A percentile compares a stretch with the other conserved stretches of the same genome.
These are phyloP conservation scores for Kwoniella dejecticola DNA, from an alignment of 768 basidiomycete species.

Conservation along the genomic window DNA sequence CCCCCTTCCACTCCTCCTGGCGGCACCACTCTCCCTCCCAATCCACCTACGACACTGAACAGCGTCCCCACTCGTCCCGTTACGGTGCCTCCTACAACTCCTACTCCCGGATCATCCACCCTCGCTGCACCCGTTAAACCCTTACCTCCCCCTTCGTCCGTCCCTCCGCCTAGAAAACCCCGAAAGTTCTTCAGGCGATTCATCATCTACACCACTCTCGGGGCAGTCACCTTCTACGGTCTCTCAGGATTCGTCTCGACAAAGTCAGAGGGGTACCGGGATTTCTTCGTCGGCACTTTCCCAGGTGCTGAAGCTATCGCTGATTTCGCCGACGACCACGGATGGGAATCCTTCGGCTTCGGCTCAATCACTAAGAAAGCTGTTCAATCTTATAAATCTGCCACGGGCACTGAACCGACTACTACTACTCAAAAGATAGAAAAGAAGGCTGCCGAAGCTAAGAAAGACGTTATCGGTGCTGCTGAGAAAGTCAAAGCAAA, in stretches of 20 bases:
- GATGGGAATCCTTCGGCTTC: constrained; percentile 75
- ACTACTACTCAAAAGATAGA: constrained; percentile 22
- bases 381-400: constrained; percentile 23
- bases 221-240: constrained; percentile 76
- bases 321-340: constrained; percentile 75
- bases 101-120: constrained; percentile 37
- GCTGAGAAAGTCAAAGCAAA: constrained; percentile 28
- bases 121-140: constrained; percentile 22
- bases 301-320: constrained; percentile 76
- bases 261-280: constrained; percentile 75
- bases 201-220: constrained; percentile 68
- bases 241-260: constrained; percentile 77
- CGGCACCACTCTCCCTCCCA: constrained; percentile 24
- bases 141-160: constrained; percentile 21
- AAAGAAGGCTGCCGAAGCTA: constrained; percentile 17
- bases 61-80: constrained; percentile 34
- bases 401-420: constrained; percentile 5
- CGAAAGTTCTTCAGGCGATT: constrained; percentile 62
- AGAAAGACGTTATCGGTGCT: constrained; percentile 21
- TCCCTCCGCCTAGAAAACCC: constrained; percentile 31
- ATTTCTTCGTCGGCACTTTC: constrained; percentile 78
- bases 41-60: constrained; percentile 28
- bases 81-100: constrained; percentile 36
- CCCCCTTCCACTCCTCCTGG: constrained; percentile 33
- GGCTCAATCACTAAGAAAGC: constrained; percentile 51